Conservation (phyloP, 768 basidiomycete species). For the Leucocoprinus sp. region DNA sequence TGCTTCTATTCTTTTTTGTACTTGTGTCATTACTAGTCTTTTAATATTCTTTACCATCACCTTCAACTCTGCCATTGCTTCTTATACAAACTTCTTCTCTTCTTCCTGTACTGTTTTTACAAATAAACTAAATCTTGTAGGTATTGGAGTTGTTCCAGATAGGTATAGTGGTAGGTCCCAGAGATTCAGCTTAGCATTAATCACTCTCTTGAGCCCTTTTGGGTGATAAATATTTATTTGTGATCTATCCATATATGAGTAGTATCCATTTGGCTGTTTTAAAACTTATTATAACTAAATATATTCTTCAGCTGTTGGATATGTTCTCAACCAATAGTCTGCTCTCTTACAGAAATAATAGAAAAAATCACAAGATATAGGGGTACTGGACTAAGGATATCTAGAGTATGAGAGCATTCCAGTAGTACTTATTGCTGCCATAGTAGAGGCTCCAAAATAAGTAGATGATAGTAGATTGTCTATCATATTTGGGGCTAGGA, state of each 20-base stretch:
- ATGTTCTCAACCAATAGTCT: background rate
- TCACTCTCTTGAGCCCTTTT: background rate
- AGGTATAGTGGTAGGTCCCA: background rate
- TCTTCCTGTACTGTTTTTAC: background rate
- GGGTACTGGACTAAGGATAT: background rate
- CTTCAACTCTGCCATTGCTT: constrained; percentile 5
- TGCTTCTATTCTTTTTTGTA: constrained; percentile 2
- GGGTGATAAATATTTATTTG: background rate
- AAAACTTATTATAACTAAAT: background rate
- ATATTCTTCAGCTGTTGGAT: background rate
- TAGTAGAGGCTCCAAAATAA: background rate
- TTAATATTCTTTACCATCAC: background rate
- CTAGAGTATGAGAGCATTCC: background rate
- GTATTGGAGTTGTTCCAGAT: background rate
- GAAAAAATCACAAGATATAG: background rate
- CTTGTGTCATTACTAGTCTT: constrained; percentile 1
- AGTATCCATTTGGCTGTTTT: background rate
- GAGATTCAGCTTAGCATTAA: constrained; percentile 2
- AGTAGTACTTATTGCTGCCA: background rate
- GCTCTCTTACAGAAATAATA: background rate
- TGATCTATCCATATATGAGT: background rate
- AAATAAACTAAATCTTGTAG: background rate
- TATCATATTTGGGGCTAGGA: background rate
- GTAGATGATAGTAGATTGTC: background rate
- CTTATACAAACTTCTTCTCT: constrained; percentile 1